Percentiles rank a stretch among this genome's conserved stretches.
Conservation (phyloP, 2,329 filamentous ascomycete genomes). For the Nectriaceae sp. region DNA sequence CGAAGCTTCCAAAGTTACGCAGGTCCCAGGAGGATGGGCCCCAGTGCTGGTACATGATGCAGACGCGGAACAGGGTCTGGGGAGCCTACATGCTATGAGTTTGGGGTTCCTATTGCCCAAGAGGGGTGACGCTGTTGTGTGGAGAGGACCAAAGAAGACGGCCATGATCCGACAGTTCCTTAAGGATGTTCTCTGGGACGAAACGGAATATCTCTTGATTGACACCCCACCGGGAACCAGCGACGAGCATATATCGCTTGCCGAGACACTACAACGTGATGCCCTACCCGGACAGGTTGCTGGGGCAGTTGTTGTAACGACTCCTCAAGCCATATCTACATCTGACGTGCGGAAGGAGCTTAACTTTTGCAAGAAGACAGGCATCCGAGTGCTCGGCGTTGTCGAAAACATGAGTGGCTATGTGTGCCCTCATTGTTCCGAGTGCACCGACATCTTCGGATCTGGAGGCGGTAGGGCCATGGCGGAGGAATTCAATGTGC, state of each 20-base stretch:
- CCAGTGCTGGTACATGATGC: slow-evolving; percentile 80
- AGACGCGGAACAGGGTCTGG: slow-evolving; percentile 52
- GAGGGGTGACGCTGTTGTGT: slow-evolving; percentile 90
- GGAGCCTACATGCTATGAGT: slow-evolving; percentile 81
- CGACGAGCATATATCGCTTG: slow-evolving; percentile 94
- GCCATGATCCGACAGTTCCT: slow-evolving; percentile 98
- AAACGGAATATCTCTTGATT: slow-evolving; percentile 88
- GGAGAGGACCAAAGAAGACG: slow-evolving; percentile 97
- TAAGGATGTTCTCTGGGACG: slow-evolving; percentile 84
- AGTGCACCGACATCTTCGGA: slow-evolving; percentile 92
- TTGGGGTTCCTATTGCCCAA: slow-evolving; percentile 85
- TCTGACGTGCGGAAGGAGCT: slow-evolving; percentile 93
- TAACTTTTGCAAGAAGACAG: slow-evolving; percentile 88
- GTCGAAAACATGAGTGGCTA: slow-evolving; percentile 97
- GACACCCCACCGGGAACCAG: slow-evolving; percentile 96
- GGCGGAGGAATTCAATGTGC: slow-evolving; percentile 82
- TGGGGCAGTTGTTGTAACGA: slow-evolving; percentile 93
- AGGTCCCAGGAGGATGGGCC: slow-evolving; percentile 89
- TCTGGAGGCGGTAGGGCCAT: slow-evolving; percentile 88
- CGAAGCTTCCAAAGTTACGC: slow-evolving; percentile 84
- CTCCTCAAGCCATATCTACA: slow-evolving; percentile 90
- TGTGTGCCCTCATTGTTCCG: slow-evolving; percentile 76
- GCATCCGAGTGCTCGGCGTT: slow-evolving; percentile 79
- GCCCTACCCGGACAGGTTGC: slow-evolving; percentile 69
- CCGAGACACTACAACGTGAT: slow-evolving; percentile 75